phyloP scores from a whole-genome alignment of 179 eudicot species.

The Sideroxylon spinosum region DNA sequence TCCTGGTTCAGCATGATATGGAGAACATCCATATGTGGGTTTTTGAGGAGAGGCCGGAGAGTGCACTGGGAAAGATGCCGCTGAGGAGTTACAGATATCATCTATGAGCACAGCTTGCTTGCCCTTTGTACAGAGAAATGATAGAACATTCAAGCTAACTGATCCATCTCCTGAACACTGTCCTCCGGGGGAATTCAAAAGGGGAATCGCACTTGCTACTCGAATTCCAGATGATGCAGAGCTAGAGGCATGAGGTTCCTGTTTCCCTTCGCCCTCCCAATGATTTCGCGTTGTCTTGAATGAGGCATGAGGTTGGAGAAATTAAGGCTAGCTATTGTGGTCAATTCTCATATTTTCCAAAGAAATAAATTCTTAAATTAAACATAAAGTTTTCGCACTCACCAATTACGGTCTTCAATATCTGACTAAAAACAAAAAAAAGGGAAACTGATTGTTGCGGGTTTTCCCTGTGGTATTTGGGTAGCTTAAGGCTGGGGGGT shows the following conservation, averaged over 20 bases:
- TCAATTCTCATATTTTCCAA: not conserved
- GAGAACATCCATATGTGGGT: conserved; percentile 96
- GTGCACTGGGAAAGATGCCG: conserved; percentile 92
- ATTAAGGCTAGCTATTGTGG: conserved; percentile 23
- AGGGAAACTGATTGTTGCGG: conserved; percentile 21
- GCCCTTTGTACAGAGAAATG: conserved; percentile 52
- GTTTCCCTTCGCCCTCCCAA: conserved; percentile 57
- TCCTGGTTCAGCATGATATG: conserved; percentile 90
- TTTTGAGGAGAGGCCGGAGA: conserved; percentile 78
- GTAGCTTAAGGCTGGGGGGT: conserved; percentile 33
- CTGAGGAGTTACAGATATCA: conserved; percentile 68
- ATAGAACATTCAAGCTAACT: conserved; percentile 57
- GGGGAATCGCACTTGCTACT: conserved; percentile 56
- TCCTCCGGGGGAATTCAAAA: conserved; percentile 64
- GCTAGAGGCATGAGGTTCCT: conserved; percentile 66
- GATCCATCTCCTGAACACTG: conserved; percentile 71
- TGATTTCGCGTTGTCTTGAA: conserved; percentile 46
- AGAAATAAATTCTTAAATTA: not conserved
- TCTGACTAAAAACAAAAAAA: conserved; percentile 3
- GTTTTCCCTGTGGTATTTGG: conserved; percentile 21
- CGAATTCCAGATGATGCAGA: conserved; percentile 76
- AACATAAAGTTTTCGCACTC: conserved; percentile 1
- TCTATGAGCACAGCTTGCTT: conserved; percentile 52
- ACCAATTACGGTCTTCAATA: not conserved
- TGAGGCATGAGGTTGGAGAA: conserved; percentile 25